Evolutionary conservation across 2,329 filamentous ascomycete species (phyloP).

Genomic region (Trichoderma simmonsii): DNA sequence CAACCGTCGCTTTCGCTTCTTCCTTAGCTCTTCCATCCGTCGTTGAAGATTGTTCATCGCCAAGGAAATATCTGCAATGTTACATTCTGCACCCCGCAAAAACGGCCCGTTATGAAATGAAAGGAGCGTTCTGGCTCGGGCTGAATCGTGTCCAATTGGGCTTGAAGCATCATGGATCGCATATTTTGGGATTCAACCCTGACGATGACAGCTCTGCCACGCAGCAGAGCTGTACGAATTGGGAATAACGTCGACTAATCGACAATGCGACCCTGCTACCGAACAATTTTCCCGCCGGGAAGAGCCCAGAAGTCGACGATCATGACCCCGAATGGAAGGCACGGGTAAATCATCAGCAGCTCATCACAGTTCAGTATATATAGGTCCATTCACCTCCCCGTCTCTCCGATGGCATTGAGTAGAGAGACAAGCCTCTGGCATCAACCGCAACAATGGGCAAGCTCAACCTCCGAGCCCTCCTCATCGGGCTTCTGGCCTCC

Average conservation of each 20-base stretch:
- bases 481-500: background rate
- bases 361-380: background rate
- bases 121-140: background rate
- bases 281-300: conserved; percentile 7
- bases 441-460: conserved; percentile 2
- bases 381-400: background rate
- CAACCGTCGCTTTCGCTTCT: background rate
- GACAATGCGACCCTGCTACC: background rate
- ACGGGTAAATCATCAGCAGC: background rate
- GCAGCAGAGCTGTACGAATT: background rate
- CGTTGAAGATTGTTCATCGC: background rate
- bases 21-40: background rate
- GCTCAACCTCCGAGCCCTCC: conserved; percentile 2
- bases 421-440: background rate
- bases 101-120: background rate
- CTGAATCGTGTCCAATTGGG: background rate
- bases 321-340: background rate
- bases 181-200: background rate
- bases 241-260: background rate
- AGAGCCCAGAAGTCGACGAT: background rate
- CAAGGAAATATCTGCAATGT: background rate
- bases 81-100: background rate
- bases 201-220: background rate
- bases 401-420: background rate
- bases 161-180: background rate